Evolutionary conservation across 768 basidiomycete genomes (phyloP).

Genomic region (Pulveroboletus ravenelii): DNA sequence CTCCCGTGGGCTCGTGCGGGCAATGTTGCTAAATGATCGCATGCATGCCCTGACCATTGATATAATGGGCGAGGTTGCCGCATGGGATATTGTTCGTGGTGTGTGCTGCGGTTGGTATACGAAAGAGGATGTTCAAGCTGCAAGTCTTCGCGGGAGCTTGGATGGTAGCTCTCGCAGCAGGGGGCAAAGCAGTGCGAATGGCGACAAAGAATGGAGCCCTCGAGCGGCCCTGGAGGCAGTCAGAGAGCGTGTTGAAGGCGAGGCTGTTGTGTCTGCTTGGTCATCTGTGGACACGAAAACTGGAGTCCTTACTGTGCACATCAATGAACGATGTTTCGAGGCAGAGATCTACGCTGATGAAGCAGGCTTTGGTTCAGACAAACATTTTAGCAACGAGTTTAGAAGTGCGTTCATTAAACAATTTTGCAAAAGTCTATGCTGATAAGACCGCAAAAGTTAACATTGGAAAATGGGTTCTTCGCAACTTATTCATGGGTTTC

Average conservation of each 20-base stretch:
- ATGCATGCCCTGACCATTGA: slow-evolving; percentile 89
- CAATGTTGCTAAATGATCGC: slow-evolving; percentile 79
- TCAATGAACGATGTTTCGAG: slow-evolving; percentile 87
- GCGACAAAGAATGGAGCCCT: slow-evolving; percentile 56
- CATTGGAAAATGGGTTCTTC: slow-evolving; percentile 85
- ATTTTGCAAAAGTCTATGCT: slow-evolving; percentile 4
- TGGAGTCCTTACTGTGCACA: slow-evolving; percentile 81
- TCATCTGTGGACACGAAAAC: slow-evolving; percentile 85
- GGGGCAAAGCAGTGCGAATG: slow-evolving; percentile 31
- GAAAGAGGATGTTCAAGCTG: slow-evolving; percentile 59
- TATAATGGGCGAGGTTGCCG: slow-evolving; percentile 80
- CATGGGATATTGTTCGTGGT: slow-evolving; percentile 88
- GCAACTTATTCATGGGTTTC: slow-evolving; percentile 80
- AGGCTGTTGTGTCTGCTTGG: slow-evolving; percentile 83
- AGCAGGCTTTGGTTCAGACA: slow-evolving; percentile 61
- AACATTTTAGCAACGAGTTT: slow-evolving; percentile 68
- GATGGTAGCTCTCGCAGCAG: slow-evolving; percentile 31
- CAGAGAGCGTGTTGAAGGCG: slow-evolving; percentile 89
- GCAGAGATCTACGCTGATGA: slow-evolving; percentile 96
- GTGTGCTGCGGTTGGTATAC: slow-evolving; percentile 68
- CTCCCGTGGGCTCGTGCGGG: slow-evolving; percentile 76
- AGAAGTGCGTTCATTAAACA: slow-evolving; percentile 52
- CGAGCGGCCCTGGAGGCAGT: slow-evolving; percentile 85
- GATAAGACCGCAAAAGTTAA: slow-evolving; percentile 54
- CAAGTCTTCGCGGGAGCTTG: slow-evolving; percentile 46